These are phyloP conservation scores for Hericium erinaceus DNA, from an alignment of 768 basidiomycete species.

Conservation along the genomic window DNA sequence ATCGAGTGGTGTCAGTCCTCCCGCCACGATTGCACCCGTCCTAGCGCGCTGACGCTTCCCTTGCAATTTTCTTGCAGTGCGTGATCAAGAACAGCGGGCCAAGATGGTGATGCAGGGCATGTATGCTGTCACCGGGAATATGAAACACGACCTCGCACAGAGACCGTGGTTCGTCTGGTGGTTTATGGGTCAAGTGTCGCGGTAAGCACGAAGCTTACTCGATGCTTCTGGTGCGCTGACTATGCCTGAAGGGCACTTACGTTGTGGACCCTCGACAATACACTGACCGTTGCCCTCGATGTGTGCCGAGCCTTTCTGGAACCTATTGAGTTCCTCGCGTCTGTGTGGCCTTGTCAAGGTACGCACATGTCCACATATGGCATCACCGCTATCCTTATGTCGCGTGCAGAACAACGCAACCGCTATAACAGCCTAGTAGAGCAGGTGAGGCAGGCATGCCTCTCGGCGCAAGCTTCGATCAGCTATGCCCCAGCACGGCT, in stretches of 20 bases:
- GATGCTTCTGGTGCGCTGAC: not conserved
- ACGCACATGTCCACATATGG: not conserved
- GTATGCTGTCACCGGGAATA: slow-evolving; percentile 43
- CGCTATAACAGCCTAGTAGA: not conserved
- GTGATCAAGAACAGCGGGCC: slow-evolving; percentile 27
- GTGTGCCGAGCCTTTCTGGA: slow-evolving; percentile 48
- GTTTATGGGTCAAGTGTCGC: slow-evolving; percentile 62
- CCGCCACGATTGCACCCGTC: slow-evolving; percentile 9
- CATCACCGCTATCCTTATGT: not conserved
- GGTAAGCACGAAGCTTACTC: slow-evolving; percentile 24
- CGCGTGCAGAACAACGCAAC: not conserved
- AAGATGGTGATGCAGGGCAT: slow-evolving; percentile 48
- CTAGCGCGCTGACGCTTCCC: not conserved
- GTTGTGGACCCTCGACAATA: slow-evolving; percentile 48
- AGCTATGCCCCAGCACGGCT: not conserved
- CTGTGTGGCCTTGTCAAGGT: slow-evolving; percentile 9
- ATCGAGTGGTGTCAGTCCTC: slow-evolving; percentile 54
- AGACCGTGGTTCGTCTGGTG: slow-evolving; percentile 62
- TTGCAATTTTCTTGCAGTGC: slow-evolving; percentile 2
- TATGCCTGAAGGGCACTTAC: slow-evolving; percentile 33
- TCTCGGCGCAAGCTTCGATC: not conserved
- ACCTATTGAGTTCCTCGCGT: slow-evolving; percentile 20
- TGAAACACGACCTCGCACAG: slow-evolving; percentile 35
- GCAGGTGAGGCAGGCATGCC: not conserved
- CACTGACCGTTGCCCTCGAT: slow-evolving; percentile 48